Base-by-base conservation (phyloP, 768 basidiomycete species). In the Hericium alpestre region DNA sequence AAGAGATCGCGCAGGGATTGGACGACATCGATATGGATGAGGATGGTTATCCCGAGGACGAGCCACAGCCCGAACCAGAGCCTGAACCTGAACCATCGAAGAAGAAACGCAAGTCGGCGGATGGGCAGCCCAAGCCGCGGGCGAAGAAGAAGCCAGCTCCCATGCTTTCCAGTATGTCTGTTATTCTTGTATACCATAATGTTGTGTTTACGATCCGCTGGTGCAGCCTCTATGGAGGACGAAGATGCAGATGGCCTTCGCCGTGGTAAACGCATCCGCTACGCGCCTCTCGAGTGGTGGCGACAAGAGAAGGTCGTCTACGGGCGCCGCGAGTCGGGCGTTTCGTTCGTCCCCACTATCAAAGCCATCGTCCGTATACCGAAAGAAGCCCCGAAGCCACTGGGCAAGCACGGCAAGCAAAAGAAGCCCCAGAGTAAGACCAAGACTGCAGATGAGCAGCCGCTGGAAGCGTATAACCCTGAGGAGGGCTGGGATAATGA, bases 291-390 rank as follows among this genome's bases (percentile, higher is more conserved):
- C 38, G 88, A 90, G 41, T 95, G 79, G 75, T 98, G 95, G 95
- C 81, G 93, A n/a, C 82, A 83, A 62, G 95, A 98, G 71, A 86
- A 83, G 60, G 79, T 92, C 22, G 84, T 93, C 2, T 97, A 92
- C 64, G 86, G 86, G 6, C 79, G 83, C 20, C 76, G 79, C 12
- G 72, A 76, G 9, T 75, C 76, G 7, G 79, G 74, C 22, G 59
- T 71, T 9, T 72, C 78, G 20, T 74, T 80, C 25, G 84, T 88
- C 11, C 76, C 87, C 1, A 78, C 76, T 64, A 86, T 92, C 65
- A 75, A 82, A 66, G 77, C 83, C 68, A 76, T 93, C 55, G 65
- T 83, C 56, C 73, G 79, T 52, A 65, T 83, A 13, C 81, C 78
- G 1, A 76, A 82, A 43, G 79, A 79, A 15, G 70, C 75, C 2